Conservation (phyloP, 441 rosid species). For the Mallotus japonicus region DNA sequence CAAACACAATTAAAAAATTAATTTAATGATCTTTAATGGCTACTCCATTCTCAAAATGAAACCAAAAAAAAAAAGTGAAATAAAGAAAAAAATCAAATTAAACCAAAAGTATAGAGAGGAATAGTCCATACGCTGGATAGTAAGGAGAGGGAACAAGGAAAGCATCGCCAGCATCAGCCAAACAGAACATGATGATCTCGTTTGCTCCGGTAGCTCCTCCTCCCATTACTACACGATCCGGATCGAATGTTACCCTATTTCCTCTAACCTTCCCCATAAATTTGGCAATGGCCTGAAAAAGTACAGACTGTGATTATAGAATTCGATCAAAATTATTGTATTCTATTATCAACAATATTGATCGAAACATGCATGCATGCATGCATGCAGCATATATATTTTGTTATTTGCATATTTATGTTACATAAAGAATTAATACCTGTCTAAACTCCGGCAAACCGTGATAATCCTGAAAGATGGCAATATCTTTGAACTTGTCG, state of each 20-base stretch:
- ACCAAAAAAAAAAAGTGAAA: too few species aligned
- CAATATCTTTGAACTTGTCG: constrained; percentile 52
- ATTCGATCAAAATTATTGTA: too few species aligned
- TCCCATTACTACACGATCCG: constrained; percentile 79
- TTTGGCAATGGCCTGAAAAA: constrained; percentile 73
- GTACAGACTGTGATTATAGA: too few species aligned
- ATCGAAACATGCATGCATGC: too few species aligned
- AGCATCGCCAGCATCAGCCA: constrained; percentile 86
- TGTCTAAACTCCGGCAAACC: constrained; percentile 81
- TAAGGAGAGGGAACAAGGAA: constrained; percentile 89
- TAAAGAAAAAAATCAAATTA: too few species aligned
- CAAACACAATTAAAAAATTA: too few species aligned
- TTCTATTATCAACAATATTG: too few species aligned
- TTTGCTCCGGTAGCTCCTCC: constrained; percentile 98
- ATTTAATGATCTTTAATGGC: too few species aligned
- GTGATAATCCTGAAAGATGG: constrained; percentile 77
- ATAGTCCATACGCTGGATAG: constrained; percentile 70
- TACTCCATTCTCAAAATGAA: too few species aligned
- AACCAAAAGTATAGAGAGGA: not conserved
- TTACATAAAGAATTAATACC: constrained; percentile 31
- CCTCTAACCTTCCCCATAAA: constrained; percentile 79
- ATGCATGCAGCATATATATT: too few species aligned
- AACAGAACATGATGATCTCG: constrained; percentile 73
- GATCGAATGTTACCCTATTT: constrained; percentile 56
- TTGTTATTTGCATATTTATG: too few species aligned